Base-by-base conservation (phyloP, 2,329 filamentous ascomycete genomes). In the Aspergillus niger region DNA sequence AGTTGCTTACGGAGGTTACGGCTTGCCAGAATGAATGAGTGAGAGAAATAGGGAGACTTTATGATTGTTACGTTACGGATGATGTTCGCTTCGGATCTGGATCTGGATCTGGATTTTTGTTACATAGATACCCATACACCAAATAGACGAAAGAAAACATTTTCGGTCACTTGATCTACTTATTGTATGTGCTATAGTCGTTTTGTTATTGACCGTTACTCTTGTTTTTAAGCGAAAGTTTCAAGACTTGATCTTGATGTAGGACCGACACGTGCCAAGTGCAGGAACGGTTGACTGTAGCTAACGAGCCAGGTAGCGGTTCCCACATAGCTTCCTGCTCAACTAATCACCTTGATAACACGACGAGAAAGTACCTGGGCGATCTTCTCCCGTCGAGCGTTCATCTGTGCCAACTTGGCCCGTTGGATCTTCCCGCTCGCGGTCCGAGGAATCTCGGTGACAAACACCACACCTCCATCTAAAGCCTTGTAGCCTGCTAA, bases 401-500 rank as follows among this genome's bases (percentile, higher is more conserved):
- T 67, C 65, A 69, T 64, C 55, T 64, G 65, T 10, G 55, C 52
- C 49, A 72, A 59, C 50, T 64, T 69, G 52, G 61, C 65, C 6
- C 72, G 62, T 39, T 74, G 67, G 30, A 81, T 78, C 69, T 81
- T 81, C 11, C 79, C 79, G 55, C 75, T 78, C 2, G 76, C 67
- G 3, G 75, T 76, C 36, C 77, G 75, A 15, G 79, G 79, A 13
- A 81, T 76, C 13, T 70, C 61, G 8, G 76, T 71, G 7, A 80
- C 72, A 58, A 81, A 80, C 13, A 73, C 63, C 10, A 81, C 75
- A 0, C 76, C 77, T 4, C 74, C 74, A 4, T 75, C 76, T 3
- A 80, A 55, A 7, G 67, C 69, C 61, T 81, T 81, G 63, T 80
- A 81, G 41, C 75, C 74, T 7, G 77, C 75, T 8, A 81, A 67